Percentiles rank a stretch among this genome's conserved stretches.
Conservation (phyloP, 148 eudicot species). For the Cornus florida region DNA sequence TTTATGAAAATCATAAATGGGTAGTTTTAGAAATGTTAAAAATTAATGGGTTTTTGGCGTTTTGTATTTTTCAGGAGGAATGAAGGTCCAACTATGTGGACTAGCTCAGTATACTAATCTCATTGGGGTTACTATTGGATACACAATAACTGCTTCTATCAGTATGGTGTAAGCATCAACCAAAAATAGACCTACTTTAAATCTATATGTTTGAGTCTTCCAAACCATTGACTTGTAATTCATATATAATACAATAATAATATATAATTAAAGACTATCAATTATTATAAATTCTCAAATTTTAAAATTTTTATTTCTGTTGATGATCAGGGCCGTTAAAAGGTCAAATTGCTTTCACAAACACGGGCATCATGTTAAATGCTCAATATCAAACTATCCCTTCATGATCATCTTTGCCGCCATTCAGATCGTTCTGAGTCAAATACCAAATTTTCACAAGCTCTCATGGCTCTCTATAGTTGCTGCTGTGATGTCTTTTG, state of each 20-base stretch:
- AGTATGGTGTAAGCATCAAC: conserved; percentile 74
- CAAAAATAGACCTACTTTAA: neutral
- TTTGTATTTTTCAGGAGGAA: conserved; percentile 54
- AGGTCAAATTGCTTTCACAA: conserved; percentile 85
- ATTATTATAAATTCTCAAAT: neutral
- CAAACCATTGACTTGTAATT: neutral
- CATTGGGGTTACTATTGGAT: conserved; percentile 82
- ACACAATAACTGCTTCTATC: conserved; percentile 94
- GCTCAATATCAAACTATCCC: conserved; percentile 57
- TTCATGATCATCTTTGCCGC: conserved; percentile 70
- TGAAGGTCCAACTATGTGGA: conserved; percentile 84
- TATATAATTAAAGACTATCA: neutral
- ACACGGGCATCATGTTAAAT: conserved; percentile 51
- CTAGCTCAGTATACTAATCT: conserved; percentile 83
- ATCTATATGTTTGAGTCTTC: neutral
- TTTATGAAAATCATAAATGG: neutral
- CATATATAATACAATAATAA: neutral
- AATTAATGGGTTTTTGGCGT: neutral
- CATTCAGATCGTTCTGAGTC: conserved; percentile 75
- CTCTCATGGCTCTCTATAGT: conserved; percentile 90
- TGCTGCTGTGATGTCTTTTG: conserved; percentile 90
- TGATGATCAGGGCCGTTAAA: conserved; percentile 62
- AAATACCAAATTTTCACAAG: conserved; percentile 81
- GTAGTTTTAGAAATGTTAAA: too few relatives aligned
- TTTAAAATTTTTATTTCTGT: too few relatives aligned